Base-by-base conservation (phyloP, 768 basidiomycete genomes). In the Dentipellis sp. region DNA sequence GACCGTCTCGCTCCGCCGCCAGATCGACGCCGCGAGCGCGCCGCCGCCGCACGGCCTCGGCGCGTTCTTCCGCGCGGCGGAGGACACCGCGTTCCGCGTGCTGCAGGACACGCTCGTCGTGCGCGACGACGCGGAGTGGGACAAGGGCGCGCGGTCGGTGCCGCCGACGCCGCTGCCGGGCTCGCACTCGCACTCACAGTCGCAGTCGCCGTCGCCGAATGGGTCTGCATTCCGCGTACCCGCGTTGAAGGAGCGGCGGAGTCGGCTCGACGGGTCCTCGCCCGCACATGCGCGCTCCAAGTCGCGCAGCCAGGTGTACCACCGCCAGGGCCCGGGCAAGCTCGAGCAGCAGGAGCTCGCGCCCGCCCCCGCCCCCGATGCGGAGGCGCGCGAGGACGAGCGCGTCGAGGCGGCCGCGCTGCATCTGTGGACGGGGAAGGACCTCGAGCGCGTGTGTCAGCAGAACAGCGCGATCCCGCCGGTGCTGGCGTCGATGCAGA, bases 381-480 rank as follows among this genome's bases (percentile, higher is more conserved):
- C 45, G 17, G 49, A 62, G 36, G 67, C 59, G 61, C 65, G 48
- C 60, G 61, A 62, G 29, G 21, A 58, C 49, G 66, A 65, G 38
- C 69, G 72, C n/a, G 56, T 59, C 37, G 72, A 70, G 35, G 66
- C 64, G 12, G 72, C 68, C 59, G 59, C 59, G 45, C 78, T 78
- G 37, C 77, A 76, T 39, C 59, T 83, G 54, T 89, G 86, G 84
- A 88, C 83, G 36, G 83, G 88, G n/a, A 82, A 83, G 56, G 94
- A 95, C 64, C 70, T 98, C 58, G 84, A 90, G 65, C 69, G 86
- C 63, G 80, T 89, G 35, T 94, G 92, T 66, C 82, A 84, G 61
- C 94, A 97, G 69, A 98, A 97, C 64, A 93, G 92, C 65, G 77
- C 88, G 12, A 82, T 97, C 38, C 80, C 89, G 3, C 72, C 82